Conservation (phyloP, 140 eudicot species). For the Anethum foeniculum region DNA sequence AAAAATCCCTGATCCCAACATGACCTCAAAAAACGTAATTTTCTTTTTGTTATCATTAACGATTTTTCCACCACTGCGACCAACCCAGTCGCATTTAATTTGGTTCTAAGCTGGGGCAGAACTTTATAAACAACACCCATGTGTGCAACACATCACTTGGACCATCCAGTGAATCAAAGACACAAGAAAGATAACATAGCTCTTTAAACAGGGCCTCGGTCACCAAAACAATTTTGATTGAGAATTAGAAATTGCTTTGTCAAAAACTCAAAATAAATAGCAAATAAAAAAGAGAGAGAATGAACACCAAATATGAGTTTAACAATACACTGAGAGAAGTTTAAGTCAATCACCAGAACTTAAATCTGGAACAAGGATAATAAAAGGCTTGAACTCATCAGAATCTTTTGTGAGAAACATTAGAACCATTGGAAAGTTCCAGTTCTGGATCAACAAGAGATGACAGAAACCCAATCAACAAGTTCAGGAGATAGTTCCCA, state of each 20-base stretch:
- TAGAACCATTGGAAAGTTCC: slow-evolving; percentile 62
- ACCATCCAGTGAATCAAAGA: not conserved
- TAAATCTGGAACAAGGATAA: slow-evolving; percentile 32
- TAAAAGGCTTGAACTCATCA: slow-evolving; percentile 56
- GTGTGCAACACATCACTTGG: not conserved
- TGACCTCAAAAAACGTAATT: not conserved
- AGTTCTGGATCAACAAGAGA: slow-evolving; percentile 85
- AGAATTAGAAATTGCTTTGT: not conserved
- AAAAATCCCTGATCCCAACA: not conserved
- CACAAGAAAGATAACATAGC: not conserved
- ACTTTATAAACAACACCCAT: not conserved
- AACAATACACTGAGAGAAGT: too few species aligned
- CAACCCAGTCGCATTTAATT: not conserved
- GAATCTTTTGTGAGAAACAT: too few species aligned
- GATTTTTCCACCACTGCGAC: not conserved
- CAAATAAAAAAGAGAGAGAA: slow-evolving; percentile 15
- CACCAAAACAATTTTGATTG: not conserved
- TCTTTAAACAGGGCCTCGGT: too few species aligned
- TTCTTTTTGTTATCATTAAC: not conserved
- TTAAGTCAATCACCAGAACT: too few species aligned
- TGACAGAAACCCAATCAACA: slow-evolving; percentile 80
- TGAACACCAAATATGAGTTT: too few species aligned
- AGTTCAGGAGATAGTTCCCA: slow-evolving; percentile 72
- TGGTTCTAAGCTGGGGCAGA: not conserved
- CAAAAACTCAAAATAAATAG: not conserved